Percentiles rank a stretch among this genome's conserved stretches.
These are phyloP conservation scores for Penicillium brasilianum DNA, from an alignment of 2,329 filamentous ascomycete species.

Conservation along the genomic window DNA sequence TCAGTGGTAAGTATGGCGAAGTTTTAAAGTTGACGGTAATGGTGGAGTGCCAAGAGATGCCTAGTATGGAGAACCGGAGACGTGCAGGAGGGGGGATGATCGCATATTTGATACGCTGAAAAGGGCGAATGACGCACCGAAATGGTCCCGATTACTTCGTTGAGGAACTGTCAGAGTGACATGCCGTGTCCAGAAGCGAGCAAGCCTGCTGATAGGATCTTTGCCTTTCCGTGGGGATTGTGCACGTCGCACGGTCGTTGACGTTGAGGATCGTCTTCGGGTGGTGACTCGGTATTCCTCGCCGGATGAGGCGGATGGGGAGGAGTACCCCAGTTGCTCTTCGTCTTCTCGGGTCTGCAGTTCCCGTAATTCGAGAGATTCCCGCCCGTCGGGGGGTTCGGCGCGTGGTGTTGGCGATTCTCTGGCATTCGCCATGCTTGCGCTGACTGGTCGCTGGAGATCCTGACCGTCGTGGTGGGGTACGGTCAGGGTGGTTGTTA, in stretches of 20 bases:
- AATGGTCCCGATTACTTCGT: conserved; percentile 50
- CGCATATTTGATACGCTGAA: not conserved
- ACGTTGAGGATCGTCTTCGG: conserved; percentile 27
- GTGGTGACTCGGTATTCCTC: conserved; percentile 37
- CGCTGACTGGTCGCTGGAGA: not conserved
- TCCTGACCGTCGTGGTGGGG: not conserved
- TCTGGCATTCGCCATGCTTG: not conserved
- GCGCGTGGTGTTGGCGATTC: not conserved
- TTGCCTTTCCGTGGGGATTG: conserved; percentile 7
- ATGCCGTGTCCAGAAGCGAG: conserved; percentile 76
- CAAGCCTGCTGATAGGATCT: conserved; percentile 63
- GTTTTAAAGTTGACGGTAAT: too few species aligned
- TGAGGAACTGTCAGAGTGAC: conserved; percentile 46
- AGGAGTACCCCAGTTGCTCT: conserved; percentile 28
- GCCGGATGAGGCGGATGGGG: conserved; percentile 40
- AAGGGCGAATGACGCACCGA: conserved; percentile 38
- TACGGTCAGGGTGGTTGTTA: not conserved
- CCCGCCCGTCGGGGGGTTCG: not conserved
- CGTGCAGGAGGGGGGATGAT: too few species aligned
- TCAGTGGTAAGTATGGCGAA: not conserved
- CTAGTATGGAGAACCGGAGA: too few species aligned
- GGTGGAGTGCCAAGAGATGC: too few species aligned
- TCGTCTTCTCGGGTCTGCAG: conserved; percentile 38
- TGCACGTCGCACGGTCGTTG: conserved; percentile 15
- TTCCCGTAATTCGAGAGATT: conserved; percentile 33